phyloP scores from a whole-genome alignment of 306 rosid genomes.

The Mucuna pruriens region DNA sequence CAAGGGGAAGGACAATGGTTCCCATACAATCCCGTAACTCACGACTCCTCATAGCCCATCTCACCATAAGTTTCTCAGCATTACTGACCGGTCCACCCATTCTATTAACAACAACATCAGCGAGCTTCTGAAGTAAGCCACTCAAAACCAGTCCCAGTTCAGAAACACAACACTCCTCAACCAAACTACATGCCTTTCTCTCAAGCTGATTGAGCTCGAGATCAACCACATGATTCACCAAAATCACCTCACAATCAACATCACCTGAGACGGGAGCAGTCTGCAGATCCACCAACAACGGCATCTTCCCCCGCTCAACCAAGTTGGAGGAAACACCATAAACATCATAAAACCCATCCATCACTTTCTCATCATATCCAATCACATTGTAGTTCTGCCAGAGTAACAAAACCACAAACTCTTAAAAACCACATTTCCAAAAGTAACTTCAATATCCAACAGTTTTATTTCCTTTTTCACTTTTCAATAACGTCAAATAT shows the following conservation, averaged over 20 bases:
- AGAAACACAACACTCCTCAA: conserved; percentile 57
- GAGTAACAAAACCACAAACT: conserved; percentile 33
- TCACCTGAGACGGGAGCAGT: conserved; percentile 58
- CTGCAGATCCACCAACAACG: conserved; percentile 82
- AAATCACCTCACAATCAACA: conserved; percentile 80
- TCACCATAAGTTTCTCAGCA: conserved; percentile 81
- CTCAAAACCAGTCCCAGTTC: conserved; percentile 68
- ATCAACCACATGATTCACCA: conserved; percentile 78
- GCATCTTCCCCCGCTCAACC: conserved; percentile 87
- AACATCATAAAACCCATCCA: conserved; percentile 96
- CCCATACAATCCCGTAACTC: conserved; percentile 69
- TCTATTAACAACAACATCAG: conserved; percentile 86
- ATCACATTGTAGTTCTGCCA: conserved; percentile 90
- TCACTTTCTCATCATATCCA: conserved; percentile 82
- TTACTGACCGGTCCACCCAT: conserved; percentile 94
- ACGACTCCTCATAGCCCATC: conserved; percentile 78
- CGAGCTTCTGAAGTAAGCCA: conserved; percentile 85
- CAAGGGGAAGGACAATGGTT: conserved; percentile 81
- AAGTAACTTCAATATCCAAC: background rate
- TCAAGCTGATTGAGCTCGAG: conserved; percentile 76
- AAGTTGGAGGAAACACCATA: conserved; percentile 68
- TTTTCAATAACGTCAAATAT: conserved; percentile 12
- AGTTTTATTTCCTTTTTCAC: background rate
- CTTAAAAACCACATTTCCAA: conserved; percentile 32
- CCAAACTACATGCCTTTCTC: conserved; percentile 58